phyloP scores from a whole-genome alignment of 2,329 filamentous ascomycete species.

The Epicoccum sorghinum region DNA sequence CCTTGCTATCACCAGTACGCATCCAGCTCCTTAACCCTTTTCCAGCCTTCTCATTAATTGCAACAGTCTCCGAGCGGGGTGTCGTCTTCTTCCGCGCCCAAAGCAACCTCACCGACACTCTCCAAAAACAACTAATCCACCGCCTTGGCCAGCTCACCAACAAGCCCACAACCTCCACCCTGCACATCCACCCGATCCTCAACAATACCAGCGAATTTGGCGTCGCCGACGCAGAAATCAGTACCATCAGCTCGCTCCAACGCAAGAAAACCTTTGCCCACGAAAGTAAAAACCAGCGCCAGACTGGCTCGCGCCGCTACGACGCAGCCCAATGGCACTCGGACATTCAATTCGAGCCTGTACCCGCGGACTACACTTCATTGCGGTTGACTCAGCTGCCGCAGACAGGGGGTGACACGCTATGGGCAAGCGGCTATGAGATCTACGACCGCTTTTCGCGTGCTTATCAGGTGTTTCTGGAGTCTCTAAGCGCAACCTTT shows the following conservation, averaged over 20 bases:
- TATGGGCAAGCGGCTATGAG: slow-evolving; percentile 53
- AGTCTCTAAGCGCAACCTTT: slow-evolving; percentile 34
- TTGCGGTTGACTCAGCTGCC: slow-evolving; percentile 55
- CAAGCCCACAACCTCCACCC: slow-evolving; percentile 52
- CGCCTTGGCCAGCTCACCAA: slow-evolving; percentile 60
- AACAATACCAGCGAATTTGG: slow-evolving; percentile 36
- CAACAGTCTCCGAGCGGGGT: slow-evolving; percentile 53
- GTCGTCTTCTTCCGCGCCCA: slow-evolving; percentile 63
- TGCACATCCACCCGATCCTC: slow-evolving; percentile 66
- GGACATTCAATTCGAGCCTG: slow-evolving; percentile 69
- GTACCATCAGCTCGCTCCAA: slow-evolving; percentile 42
- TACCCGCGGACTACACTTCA: slow-evolving; percentile 68
- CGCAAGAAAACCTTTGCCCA: slow-evolving; percentile 37
- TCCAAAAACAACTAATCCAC: slow-evolving; percentile 61
- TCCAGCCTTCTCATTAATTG: neutral
- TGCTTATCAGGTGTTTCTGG: slow-evolving; percentile 30
- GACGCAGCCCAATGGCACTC: slow-evolving; percentile 60
- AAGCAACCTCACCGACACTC: slow-evolving; percentile 54
- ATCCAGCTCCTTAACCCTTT: neutral
- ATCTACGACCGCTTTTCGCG: slow-evolving; percentile 39
- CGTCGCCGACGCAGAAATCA: slow-evolving; percentile 43
- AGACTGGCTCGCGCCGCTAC: slow-evolving; percentile 46
- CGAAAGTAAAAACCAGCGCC: slow-evolving; percentile 3
- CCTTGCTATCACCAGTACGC: slow-evolving; percentile 55
- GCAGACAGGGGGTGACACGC: slow-evolving; percentile 47